Percentiles rank a stretch among this genome's conserved stretches.
phyloP scores from a whole-genome alignment of 176 grass and related monocot species.

The Oryza rufipogon region DNA sequence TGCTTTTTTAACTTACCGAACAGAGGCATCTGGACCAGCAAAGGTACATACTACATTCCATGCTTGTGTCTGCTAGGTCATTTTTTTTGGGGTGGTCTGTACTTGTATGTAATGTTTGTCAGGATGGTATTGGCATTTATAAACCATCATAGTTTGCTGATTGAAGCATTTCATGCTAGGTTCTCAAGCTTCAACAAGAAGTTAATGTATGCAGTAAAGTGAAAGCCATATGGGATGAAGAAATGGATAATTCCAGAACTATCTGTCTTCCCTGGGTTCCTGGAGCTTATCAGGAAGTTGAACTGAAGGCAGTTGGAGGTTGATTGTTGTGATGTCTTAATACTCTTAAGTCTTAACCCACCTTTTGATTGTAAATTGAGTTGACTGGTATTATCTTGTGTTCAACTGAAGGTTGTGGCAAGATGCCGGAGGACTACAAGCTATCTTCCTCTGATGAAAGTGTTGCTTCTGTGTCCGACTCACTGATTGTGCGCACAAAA shows the following conservation, averaged over 20 bases:
- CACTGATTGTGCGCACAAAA: constrained; percentile 57
- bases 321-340: constrained; percentile 43
- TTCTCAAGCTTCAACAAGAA: constrained; percentile 78
- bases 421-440: constrained; percentile 66
- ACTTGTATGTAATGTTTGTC: constrained; percentile 17
- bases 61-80: constrained; percentile 7
- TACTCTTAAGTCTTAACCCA: constrained; percentile 14
- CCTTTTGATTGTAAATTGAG: constrained; percentile 37
- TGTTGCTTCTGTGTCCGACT: constrained; percentile 74
- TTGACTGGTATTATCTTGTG: constrained; percentile 46
- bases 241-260: constrained; percentile 52
- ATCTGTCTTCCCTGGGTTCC: constrained; percentile 81
- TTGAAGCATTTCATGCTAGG: constrained; percentile 55
- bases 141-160: constrained; percentile 42
- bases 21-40: constrained; percentile 51
- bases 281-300: constrained; percentile 75
- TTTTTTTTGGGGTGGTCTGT: not conserved
- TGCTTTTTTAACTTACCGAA: constrained; percentile 65
- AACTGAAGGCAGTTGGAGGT: constrained; percentile 86
- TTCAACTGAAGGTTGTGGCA: constrained; percentile 77
- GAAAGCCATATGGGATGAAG: constrained; percentile 66
- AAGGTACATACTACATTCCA: constrained; percentile 68
- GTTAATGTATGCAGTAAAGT: constrained; percentile 94
- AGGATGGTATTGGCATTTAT: not conserved
- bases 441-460: constrained; percentile 77